A percentile compares a stretch with the other conserved stretches of the same genome.
These are phyloP conservation scores for Toxicodendron radicans DNA, from an alignment of 345 rosid genomes.

Conservation along the genomic window DNA sequence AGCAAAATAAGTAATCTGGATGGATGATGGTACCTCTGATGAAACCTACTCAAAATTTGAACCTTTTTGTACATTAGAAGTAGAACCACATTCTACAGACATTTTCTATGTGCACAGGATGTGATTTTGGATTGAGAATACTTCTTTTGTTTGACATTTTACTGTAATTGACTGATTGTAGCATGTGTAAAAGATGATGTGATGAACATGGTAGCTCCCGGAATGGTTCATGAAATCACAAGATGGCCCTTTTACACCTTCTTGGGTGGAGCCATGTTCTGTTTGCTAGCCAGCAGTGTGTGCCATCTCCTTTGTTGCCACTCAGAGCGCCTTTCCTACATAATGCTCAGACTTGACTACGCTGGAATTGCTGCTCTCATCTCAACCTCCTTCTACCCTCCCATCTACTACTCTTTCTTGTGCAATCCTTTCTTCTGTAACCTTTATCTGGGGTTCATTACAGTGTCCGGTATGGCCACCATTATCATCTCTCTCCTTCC, in stretches of 20 bases:
- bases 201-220: constrained; percentile 12
- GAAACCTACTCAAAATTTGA: background rate
- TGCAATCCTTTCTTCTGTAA: constrained; percentile 27
- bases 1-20: background rate
- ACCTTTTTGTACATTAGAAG: background rate
- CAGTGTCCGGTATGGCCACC: constrained; percentile 20
- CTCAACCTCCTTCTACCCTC: constrained; percentile 31
- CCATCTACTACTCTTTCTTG: constrained; percentile 33
- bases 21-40: background rate
- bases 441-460: constrained; percentile 23
- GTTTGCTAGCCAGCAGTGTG: constrained; percentile 28
- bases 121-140: background rate
- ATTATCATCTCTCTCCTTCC: constrained; percentile 28
- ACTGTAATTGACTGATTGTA: constrained; percentile 10
- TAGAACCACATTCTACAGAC: background rate
- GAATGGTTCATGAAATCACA: constrained; percentile 22
- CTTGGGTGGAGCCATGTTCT: constrained; percentile 35
- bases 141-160: background rate
- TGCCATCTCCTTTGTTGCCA: constrained; percentile 30
- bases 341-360: constrained; percentile 30
- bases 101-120: background rate
- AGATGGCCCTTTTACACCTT: constrained; percentile 31
- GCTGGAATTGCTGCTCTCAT: constrained; percentile 34
- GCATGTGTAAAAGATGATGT: constrained; percentile 22
- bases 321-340: constrained; percentile 29